Evolutionary conservation across 768 basidiomycete genomes (phyloP).

Genomic region (Pluteus cervinus): DNA sequence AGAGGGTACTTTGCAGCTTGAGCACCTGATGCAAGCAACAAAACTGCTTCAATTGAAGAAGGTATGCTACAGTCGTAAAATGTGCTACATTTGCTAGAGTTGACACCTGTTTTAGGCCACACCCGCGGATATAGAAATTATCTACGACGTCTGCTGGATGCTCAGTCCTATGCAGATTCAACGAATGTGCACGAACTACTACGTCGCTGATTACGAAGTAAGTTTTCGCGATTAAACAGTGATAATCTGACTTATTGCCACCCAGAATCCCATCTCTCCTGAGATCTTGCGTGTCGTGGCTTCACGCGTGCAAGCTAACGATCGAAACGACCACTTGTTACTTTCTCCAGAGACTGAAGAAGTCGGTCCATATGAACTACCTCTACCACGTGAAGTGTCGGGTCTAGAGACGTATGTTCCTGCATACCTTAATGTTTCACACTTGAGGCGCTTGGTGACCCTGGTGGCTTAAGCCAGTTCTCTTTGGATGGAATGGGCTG

Average conservation of each 20-base stretch:
- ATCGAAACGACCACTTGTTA: constrained; percentile 94
- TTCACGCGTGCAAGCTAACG: constrained; percentile 91
- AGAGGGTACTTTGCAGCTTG: constrained; percentile 93
- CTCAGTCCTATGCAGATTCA: constrained; percentile 98
- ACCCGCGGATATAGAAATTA: constrained; percentile 94
- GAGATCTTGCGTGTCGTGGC: constrained; percentile 97
- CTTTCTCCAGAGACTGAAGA: constrained; percentile 96
- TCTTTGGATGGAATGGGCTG: constrained; percentile 11
- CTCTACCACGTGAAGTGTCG: constrained; percentile 89
- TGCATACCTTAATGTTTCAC: constrained; percentile 85
- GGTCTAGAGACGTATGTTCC: constrained; percentile 96
- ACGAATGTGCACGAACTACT: constrained; percentile 98
- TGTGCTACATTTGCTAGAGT: background rate
- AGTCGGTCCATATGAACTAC: constrained; percentile 91
- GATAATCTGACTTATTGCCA: constrained; percentile 4
- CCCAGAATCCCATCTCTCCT: constrained; percentile 89
- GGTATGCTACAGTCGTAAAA: constrained; percentile 31
- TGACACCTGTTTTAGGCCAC: constrained; percentile 54
- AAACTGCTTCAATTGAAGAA: constrained; percentile 98
- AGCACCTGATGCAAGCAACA: constrained; percentile 99
- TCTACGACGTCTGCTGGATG: constrained; percentile 99
- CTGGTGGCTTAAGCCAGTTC: constrained; percentile 56
- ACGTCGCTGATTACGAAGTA: constrained; percentile 98
- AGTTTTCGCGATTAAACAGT: constrained; percentile 10
- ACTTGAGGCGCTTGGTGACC: constrained; percentile 82